phyloP scores from a whole-genome alignment of 164 flowering plant genomes.

The Dillenia suffruticosa region DNA sequence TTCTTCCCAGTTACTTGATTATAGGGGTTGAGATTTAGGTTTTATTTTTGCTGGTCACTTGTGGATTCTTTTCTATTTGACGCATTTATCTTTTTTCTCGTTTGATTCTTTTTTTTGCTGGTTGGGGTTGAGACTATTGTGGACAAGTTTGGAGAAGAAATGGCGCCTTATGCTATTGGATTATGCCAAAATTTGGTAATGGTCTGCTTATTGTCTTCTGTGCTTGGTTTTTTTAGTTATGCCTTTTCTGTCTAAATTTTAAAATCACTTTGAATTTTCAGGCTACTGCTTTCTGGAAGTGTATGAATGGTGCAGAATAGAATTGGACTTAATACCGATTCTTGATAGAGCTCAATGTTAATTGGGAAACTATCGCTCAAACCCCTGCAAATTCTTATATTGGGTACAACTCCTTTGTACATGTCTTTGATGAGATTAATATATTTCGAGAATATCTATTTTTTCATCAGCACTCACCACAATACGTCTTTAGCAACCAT shows the following conservation, averaged over 20 bases:
- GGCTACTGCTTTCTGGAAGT: slow-evolving; percentile 99
- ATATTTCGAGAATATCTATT: too few species aligned
- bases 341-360: too few species aligned
- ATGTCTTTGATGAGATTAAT: too few species aligned
- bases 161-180: slow-evolving; percentile 99
- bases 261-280: slow-evolving; percentile 16
- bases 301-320: slow-evolving; percentile 85
- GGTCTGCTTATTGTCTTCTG: neutral
- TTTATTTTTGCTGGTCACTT: too few species aligned
- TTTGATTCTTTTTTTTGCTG: too few species aligned
- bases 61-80: neutral
- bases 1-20: slow-evolving; percentile 96
- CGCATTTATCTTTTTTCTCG: neutral
- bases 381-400: too few species aligned
- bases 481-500: too few species aligned
- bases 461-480: too few species aligned
- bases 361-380: too few species aligned
- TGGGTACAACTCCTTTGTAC: too few species aligned
- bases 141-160: slow-evolving; percentile 99
- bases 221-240: neutral
- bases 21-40: slow-evolving; percentile 28
- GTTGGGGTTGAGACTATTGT: slow-evolving; percentile 98
- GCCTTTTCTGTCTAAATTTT: neutral
- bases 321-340: too few species aligned
- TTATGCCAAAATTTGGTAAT: slow-evolving; percentile 95